These are phyloP conservation scores for Nymphaea thermarum DNA, from an alignment of 164 flowering plant genomes.

Conservation along the genomic window DNA sequence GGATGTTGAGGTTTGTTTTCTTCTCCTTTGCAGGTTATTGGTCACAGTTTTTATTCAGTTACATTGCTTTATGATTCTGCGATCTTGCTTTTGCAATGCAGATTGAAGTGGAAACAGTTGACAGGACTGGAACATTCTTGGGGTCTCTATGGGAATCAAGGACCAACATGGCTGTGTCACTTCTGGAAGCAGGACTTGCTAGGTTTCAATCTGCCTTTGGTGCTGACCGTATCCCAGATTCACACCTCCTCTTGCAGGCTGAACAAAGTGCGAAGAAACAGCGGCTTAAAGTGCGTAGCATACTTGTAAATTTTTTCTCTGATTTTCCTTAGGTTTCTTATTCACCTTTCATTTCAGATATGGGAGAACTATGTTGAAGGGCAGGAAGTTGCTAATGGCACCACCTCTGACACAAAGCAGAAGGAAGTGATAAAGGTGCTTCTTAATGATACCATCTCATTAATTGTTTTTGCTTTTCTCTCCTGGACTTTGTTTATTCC, in stretches of 20 bases:
- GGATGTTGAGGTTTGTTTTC: constrained; percentile 73
- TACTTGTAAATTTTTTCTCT: background rate
- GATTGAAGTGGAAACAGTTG: constrained; percentile 96
- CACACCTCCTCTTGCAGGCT: constrained; percentile 69
- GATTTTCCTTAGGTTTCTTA: background rate
- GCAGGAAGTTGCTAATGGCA: constrained; percentile 57
- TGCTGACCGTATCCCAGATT: constrained; percentile 67
- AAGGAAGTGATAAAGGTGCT: constrained; percentile 84
- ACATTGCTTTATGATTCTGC: background rate
- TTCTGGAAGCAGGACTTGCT: constrained; percentile 90
- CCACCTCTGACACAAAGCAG: constrained; percentile 46
- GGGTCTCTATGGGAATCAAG: constrained; percentile 89
- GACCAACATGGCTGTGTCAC: constrained; percentile 54
- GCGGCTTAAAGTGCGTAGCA: constrained; percentile 54
- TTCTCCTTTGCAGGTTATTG: background rate
- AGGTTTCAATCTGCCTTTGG: constrained; percentile 74
- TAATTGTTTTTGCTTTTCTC: background rate
- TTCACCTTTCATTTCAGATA: constrained; percentile 32
- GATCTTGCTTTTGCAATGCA: constrained; percentile 9
- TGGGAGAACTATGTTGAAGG: constrained; percentile 98
- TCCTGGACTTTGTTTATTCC: background rate
- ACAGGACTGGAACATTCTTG: constrained; percentile 93
- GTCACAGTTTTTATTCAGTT: background rate
- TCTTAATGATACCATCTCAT: background rate
- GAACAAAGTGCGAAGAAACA: constrained; percentile 70